phyloP scores from a whole-genome alignment of 208 protist species.

The Trichomonas vaginalis region DNA sequence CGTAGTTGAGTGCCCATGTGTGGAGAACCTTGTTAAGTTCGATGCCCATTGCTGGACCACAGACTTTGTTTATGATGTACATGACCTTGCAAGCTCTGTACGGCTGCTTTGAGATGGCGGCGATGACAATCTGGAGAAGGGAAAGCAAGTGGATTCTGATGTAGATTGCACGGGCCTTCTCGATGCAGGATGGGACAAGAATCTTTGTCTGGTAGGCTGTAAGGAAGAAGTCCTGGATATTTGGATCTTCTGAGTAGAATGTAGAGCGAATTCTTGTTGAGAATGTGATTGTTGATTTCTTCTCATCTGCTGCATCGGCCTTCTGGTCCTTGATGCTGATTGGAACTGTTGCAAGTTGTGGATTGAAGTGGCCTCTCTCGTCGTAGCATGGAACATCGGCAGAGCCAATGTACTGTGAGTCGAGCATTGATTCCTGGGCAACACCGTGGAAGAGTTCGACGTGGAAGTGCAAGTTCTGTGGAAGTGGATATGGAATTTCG shows the following conservation, averaged over 20 bases:
- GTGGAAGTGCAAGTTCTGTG: not conserved
- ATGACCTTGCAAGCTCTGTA: not conserved
- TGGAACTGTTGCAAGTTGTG: not conserved
- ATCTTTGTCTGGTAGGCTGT: not conserved
- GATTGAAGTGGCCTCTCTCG: not conserved
- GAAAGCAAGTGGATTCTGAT: not conserved
- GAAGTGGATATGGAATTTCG: not conserved
- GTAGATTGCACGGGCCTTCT: not conserved
- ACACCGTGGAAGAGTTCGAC: not conserved
- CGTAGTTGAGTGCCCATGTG: not conserved
- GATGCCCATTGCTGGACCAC: not conserved
- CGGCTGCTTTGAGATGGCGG: not conserved
- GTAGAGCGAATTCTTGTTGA: not conserved
- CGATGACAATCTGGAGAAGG: not conserved
- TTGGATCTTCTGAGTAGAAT: not conserved
- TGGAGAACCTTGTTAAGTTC: not conserved
- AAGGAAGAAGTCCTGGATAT: not conserved
- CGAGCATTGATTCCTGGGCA: not conserved
- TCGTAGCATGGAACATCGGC: not conserved
- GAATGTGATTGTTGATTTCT: not conserved
- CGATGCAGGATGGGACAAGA: not conserved
- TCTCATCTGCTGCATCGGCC: too few relatives aligned
- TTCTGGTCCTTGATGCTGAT: not conserved
- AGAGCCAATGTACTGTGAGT: not conserved
- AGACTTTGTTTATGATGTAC: not conserved